phyloP scores from a whole-genome alignment of 345 rosid species.

The Mercurialis annua region DNA sequence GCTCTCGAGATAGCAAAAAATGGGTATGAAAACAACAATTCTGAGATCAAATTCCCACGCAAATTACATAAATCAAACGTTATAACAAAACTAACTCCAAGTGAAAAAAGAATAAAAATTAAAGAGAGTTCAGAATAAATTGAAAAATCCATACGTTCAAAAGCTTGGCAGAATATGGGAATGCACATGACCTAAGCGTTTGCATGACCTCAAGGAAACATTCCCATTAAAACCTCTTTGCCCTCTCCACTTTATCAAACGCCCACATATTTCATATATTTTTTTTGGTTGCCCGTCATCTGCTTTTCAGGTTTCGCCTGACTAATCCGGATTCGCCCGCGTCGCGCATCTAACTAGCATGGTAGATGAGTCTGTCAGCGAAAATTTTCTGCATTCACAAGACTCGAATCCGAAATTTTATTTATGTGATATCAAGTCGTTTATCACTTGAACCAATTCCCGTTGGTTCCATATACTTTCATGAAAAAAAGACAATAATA shows the following conservation, averaged over 20 bases:
- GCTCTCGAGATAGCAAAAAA: slow-evolving; percentile 15
- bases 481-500: no score
- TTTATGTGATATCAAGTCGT: no score
- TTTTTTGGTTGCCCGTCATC: no score
- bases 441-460: no score
- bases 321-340: no score
- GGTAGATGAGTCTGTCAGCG: no score
- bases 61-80: slow-evolving; percentile 20
- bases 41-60: slow-evolving; percentile 18
- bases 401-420: no score
- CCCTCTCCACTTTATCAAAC: not conserved
- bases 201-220: slow-evolving; percentile 27
- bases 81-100: slow-evolving; percentile 14
- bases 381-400: no score
- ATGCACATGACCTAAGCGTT: slow-evolving; percentile 16
- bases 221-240: not conserved
- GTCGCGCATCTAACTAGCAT: no score
- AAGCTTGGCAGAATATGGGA: not conserved
- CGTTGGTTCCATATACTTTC: no score
- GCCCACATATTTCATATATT: not conserved
- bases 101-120: not conserved
- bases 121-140: not conserved
- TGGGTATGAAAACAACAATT: slow-evolving; percentile 17
- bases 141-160: slow-evolving; percentile 9
- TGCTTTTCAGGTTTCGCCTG: no score